These are phyloP conservation scores for Diutina catenulata DNA, from an alignment of 1,139 yeast species.

Conservation along the genomic window DNA sequence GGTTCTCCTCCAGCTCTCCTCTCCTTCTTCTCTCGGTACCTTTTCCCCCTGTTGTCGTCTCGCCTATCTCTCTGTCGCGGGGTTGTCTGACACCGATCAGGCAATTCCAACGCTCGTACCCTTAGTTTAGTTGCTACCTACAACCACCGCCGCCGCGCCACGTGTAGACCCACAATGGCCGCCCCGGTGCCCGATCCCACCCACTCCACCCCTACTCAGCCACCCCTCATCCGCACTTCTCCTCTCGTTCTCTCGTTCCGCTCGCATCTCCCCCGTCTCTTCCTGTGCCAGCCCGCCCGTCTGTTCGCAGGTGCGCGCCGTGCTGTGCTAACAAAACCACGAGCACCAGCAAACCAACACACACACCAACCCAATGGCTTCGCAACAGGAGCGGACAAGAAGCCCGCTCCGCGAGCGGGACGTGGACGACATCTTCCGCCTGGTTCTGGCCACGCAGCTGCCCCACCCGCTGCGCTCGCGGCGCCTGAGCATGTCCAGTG, in stretches of 20 bases:
- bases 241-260: not conserved
- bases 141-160: no score
- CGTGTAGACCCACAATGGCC: no score
- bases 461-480: not conserved
- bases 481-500: not conserved
- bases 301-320: not conserved
- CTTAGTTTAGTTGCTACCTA: no score
- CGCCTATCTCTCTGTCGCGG: no score
- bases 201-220: no score
- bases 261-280: not conserved
- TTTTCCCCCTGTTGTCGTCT: no score
- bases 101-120: no score
- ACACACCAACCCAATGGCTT: not conserved
- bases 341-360: not conserved
- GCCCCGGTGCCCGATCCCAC: no score
- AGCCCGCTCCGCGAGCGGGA: conserved; percentile 2
- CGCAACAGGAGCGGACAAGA: not conserved
- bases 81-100: no score
- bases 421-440: not conserved
- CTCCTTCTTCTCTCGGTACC: no score
- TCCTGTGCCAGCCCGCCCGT: not conserved
- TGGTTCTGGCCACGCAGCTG: not conserved
- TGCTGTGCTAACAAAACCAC: not conserved
- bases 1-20: no score
- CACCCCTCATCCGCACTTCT: no score